Evolutionary conservation across 768 basidiomycete genomes (phyloP), one percentile per base, ranked within the genome.

Genomic region (Boletus pseudo-olivaceus): DNA sequence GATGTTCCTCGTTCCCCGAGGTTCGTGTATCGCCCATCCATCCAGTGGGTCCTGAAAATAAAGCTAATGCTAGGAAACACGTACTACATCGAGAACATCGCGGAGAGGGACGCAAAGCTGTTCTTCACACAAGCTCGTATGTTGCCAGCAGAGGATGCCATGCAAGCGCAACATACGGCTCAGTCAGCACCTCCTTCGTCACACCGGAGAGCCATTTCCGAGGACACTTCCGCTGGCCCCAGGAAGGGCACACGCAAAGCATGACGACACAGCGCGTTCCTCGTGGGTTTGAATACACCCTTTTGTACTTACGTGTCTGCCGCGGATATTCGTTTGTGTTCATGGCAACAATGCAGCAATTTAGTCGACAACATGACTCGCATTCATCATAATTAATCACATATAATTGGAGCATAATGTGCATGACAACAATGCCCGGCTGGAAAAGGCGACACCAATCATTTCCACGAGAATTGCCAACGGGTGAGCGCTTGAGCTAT

Each of bases 91-190:
- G 82, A 90, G 65, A 98, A 98, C 72, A 86, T 97, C 20, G 81
- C 79, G 19, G 80, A 87, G 45, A 83, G 89, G 34, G 85, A 88
- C 46, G 92, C 87, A 20, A 83, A 81, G 62, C 72, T 98, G 8
- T 97, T 96, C 75, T 98, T 98, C 73, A 87, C 93, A 1, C 96
- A 98, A 73, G 91, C 90, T 0, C 79, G 87, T 29, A 77, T 81
- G 63, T 61, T 81, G 32, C 64, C 72, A 0, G 58, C 67, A 26
- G 72, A 68, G 3, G 75, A 71, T 30, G 59, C 52, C 14, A 47
- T 62, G 17, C 57, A 45, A 19, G 47, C 12, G 11, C 71, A 65
- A 39, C 71, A 64, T 30, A 61, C 59, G 2, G 64, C 69, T 20
- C 62, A 62, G 27, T 71, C 69, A 26, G 69, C 61, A 19, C 69